phyloP scores from a whole-genome alignment of 176 grass and related monocot genomes.

The Tillandsia fasciculata region DNA sequence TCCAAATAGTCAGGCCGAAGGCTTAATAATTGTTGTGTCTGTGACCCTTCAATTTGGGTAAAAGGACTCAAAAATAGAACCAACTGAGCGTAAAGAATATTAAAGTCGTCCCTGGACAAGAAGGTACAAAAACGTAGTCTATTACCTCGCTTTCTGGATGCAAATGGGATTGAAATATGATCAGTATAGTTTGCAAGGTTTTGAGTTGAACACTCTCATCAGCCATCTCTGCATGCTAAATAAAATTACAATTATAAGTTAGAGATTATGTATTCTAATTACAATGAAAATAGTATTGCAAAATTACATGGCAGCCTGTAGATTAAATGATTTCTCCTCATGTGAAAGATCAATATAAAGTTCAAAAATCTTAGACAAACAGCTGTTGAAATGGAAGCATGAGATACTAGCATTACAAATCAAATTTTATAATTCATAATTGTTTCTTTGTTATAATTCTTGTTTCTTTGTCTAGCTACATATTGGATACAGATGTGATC shows the following conservation, averaged over 20 bases:
- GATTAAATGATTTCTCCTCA: background rate
- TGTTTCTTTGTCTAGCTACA: background rate
- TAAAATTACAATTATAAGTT: slow-evolving; percentile 23
- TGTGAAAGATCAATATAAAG: background rate
- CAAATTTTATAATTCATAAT: background rate
- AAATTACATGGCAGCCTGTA: background rate
- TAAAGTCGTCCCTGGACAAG: background rate
- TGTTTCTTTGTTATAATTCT: background rate
- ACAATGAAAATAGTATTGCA: background rate
- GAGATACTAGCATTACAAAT: background rate
- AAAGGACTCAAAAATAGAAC: background rate
- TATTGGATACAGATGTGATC: slow-evolving; percentile 10
- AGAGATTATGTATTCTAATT: slow-evolving; percentile 13
- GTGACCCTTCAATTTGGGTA: no score
- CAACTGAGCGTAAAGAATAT: background rate
- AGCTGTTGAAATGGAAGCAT: background rate
- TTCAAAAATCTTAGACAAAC: background rate
- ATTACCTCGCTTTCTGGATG: slow-evolving; percentile 89
- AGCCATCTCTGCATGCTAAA: slow-evolving; percentile 79
- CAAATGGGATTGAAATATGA: slow-evolving; percentile 86
- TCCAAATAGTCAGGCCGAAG: no score
- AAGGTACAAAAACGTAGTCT: background rate
- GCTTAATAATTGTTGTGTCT: no score
- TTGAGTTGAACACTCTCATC: slow-evolving; percentile 95
- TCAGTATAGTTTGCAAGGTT: slow-evolving; percentile 91